A percentile compares a stretch with the other conserved stretches of the same genome.
These are phyloP conservation scores for Coemansia sp. DNA, from an alignment of 192 early-diverging fungal species.

Conservation along the genomic window DNA sequence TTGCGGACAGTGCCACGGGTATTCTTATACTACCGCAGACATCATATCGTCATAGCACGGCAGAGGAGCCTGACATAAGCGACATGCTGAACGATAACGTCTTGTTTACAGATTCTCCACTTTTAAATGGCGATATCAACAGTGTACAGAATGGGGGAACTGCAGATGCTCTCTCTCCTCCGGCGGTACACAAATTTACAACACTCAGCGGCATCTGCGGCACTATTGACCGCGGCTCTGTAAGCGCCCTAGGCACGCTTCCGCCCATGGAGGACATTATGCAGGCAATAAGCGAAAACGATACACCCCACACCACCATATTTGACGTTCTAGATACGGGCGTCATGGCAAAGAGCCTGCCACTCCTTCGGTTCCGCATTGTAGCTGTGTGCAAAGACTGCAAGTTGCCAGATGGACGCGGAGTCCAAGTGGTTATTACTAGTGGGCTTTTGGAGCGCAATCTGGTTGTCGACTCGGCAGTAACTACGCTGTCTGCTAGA, in stretches of 20 bases:
- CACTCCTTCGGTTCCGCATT: slow-evolving; percentile 27
- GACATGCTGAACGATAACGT: slow-evolving; percentile 43
- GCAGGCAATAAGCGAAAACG: slow-evolving; percentile 24
- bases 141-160: background rate
- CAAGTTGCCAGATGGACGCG: slow-evolving; percentile 23
- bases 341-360: slow-evolving; percentile 1
- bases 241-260: slow-evolving; percentile 42
- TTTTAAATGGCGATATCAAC: background rate
- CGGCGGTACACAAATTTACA: slow-evolving; percentile 26
- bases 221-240: slow-evolving; percentile 24
- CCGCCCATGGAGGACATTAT: slow-evolving; percentile 50
- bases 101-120: slow-evolving; percentile 30
- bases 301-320: slow-evolving; percentile 39
- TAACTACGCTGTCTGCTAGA: slow-evolving; percentile 36
- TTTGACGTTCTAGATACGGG: slow-evolving; percentile 44
- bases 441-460: slow-evolving; percentile 27
- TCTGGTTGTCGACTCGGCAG: slow-evolving; percentile 48
- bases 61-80: slow-evolving; percentile 17
- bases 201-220: slow-evolving; percentile 47
- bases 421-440: slow-evolving; percentile 28
- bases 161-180: background rate
- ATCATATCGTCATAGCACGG: background rate
- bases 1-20: slow-evolving; percentile 29
- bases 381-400: slow-evolving; percentile 5
- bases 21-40: slow-evolving; percentile 27